Evolutionary conservation across 441 rosid genomes (phyloP), one percentile per base, ranked within the genome.

Genomic region (Euphorbia celastroides): DNA sequence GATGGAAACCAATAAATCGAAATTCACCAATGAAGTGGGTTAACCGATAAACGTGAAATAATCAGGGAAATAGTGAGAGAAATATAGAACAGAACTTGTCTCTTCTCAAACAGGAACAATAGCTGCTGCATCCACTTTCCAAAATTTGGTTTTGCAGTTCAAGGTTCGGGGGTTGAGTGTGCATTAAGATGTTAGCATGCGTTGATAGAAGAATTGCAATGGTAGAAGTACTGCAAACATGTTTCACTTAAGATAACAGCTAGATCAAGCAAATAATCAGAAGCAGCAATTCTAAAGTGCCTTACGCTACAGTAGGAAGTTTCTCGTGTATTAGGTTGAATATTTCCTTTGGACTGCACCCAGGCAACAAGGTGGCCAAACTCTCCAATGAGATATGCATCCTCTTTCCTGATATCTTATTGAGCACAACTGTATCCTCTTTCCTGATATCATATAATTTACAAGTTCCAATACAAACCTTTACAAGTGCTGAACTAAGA

Each of bases 271-370:
- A 42, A 72, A 69, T 67, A 5, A 54, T 60, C 61, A 60, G 55
- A 23, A 61, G 12, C 12, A 36, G 13, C 62, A 68, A 54, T 54
- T 64, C 31, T 17, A 36, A 75, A 28, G 59, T 71, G 73, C 70
- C 98, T 95, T 90, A 95, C 99, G 96, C 83, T 64, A 95, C 92
- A 56, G 98, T 84, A 65, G 99, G 95, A 76, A 90, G 96, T 81
- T 92, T 95, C 79, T 95, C 99, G 70, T 95, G 96, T 72, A 95
- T 79, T 63, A 84, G 74, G 79, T 60, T 77, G 78, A 92, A 95
- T 70, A 95, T 85, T 69, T 95, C 99, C 77, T 77, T 95, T 17
- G 98, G 93, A 83, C 93, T 90, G 71, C 99, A 95, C 38, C 99
- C 97, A 74, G 98, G 90, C 90, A 71, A 95, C 78, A 80, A 95